These are phyloP conservation scores for Phylloporus sp. DNA, from an alignment of 768 basidiomycete species.

Conservation along the genomic window DNA sequence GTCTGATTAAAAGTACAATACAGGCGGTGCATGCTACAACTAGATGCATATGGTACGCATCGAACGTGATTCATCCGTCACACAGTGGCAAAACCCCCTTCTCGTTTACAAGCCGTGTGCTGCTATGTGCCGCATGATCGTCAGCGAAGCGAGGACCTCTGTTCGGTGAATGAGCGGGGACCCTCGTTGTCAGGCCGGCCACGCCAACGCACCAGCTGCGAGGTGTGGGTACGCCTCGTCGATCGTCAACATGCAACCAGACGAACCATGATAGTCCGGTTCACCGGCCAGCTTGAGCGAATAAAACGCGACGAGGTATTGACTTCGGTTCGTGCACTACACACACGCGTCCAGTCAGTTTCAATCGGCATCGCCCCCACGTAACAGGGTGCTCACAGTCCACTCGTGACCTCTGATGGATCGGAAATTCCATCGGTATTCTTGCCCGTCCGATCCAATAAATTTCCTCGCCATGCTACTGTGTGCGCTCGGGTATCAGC, in stretches of 20 bases:
- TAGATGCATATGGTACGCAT: constrained; percentile 10
- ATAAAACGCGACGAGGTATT: constrained; percentile 56
- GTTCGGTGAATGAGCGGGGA: constrained; percentile 11
- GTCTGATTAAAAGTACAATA: constrained; percentile 10
- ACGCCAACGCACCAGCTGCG: constrained; percentile 44
- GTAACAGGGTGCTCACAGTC: constrained; percentile 42
- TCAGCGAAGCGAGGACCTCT: constrained; percentile 59
- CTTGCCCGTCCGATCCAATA: constrained; percentile 51
- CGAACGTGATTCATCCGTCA: neutral
- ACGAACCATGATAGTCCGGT: constrained; percentile 48
- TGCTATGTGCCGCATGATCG: constrained; percentile 61
- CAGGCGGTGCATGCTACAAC: constrained; percentile 9
- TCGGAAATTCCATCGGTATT: constrained; percentile 57
- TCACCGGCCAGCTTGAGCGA: constrained; percentile 51
- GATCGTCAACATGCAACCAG: constrained; percentile 58
- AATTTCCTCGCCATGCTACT: constrained; percentile 50
- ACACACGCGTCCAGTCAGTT: neutral
- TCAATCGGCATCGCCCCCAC: too few relatives aligned
- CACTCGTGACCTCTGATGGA: constrained; percentile 52
- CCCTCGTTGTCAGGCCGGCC: constrained; percentile 5
- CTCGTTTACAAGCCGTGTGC: constrained; percentile 37
- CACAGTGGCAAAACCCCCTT: neutral
- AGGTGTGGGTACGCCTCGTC: constrained; percentile 56
- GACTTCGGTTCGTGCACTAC: constrained; percentile 52
- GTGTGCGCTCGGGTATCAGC: constrained; percentile 6